These are phyloP conservation scores for Raphanus raphanistrum DNA, from an alignment of 345 rosid species.

Conservation along the genomic window DNA sequence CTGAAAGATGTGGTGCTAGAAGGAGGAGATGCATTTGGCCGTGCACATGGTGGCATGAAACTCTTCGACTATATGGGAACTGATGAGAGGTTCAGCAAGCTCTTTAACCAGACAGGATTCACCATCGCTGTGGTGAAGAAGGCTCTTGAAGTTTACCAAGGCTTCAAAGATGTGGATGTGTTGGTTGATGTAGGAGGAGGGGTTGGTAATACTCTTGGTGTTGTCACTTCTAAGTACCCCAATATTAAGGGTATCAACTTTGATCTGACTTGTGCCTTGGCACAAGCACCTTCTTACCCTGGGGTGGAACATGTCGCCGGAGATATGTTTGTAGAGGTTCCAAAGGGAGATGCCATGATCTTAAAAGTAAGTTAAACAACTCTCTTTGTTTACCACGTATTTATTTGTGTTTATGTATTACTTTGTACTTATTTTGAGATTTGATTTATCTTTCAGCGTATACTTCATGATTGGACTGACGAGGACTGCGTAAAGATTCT, in stretches of 20 bases:
- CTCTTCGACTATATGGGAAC: slow-evolving; percentile 48
- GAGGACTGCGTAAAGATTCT: slow-evolving; percentile 49
- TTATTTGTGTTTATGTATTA: background rate
- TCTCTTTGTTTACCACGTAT: background rate
- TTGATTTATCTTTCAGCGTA: slow-evolving; percentile 34
- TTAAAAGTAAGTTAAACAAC: slow-evolving; percentile 38
- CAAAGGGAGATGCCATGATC: slow-evolving; percentile 79
- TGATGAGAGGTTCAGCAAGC: slow-evolving; percentile 53
- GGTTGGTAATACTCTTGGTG: slow-evolving; percentile 50
- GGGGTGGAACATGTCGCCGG: slow-evolving; percentile 73
- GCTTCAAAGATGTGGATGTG: slow-evolving; percentile 49
- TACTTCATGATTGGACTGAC: slow-evolving; percentile 50
- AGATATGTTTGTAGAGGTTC: slow-evolving; percentile 77
- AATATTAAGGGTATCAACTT: slow-evolving; percentile 51
- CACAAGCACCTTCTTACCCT: slow-evolving; percentile 40
- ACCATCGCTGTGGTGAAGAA: slow-evolving; percentile 51
- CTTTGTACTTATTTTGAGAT: background rate
- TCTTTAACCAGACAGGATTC: slow-evolving; percentile 52
- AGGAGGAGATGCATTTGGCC: slow-evolving; percentile 65
- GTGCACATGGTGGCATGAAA: slow-evolving; percentile 55
- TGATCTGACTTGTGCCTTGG: slow-evolving; percentile 42
- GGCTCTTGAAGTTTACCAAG: slow-evolving; percentile 54
- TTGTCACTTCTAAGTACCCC: slow-evolving; percentile 55
- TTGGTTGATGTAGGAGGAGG: slow-evolving; percentile 79
- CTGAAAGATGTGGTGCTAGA: slow-evolving; percentile 53